Percentiles rank a stretch among this genome's conserved stretches.
Conservation (phyloP, 2,329 filamentous ascomycete genomes). For the Alternaria sp. region DNA sequence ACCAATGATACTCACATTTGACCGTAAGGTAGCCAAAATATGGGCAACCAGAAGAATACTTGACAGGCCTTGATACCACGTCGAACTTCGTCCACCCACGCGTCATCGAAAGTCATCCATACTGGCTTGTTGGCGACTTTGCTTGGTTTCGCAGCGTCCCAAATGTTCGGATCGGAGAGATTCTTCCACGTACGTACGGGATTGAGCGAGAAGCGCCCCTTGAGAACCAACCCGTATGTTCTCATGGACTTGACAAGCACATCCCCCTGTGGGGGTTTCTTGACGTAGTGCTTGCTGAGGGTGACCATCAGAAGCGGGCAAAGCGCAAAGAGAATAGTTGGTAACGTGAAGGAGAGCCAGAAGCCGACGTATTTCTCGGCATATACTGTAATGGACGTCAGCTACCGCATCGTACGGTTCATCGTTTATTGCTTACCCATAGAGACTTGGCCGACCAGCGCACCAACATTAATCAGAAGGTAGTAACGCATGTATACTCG, state of each 20-base stretch:
- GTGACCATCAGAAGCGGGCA: conserved; percentile 63
- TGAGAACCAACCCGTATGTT: conserved; percentile 65
- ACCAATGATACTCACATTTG: conserved; percentile 47
- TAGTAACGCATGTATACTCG: conserved; percentile 75
- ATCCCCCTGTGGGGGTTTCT: conserved; percentile 70
- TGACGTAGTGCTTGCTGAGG: conserved; percentile 34
- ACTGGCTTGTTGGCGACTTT: conserved; percentile 61
- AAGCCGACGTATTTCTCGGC: conserved; percentile 77
- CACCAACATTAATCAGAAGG: conserved; percentile 72
- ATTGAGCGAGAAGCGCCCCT: conserved; percentile 66
- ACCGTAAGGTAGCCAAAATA: conserved; percentile 63
- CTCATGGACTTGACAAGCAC: conserved; percentile 70
- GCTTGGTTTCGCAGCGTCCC: conserved; percentile 67
- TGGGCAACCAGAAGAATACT: conserved; percentile 58
- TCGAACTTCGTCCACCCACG: conserved; percentile 68
- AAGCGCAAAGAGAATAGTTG: conserved; percentile 66
- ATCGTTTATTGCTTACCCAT: conserved; percentile 51
- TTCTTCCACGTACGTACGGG: conserved; percentile 58
- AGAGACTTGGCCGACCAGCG: conserved; percentile 65
- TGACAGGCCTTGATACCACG: conserved; percentile 31
- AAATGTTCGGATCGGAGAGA: conserved; percentile 48
- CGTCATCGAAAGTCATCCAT: conserved; percentile 83
- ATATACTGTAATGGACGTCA: conserved; percentile 56
- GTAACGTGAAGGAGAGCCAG: conserved; percentile 72
- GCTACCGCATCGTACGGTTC: background rate